Evolutionary conservation across 2,329 filamentous ascomycete species (phyloP), one percentile per base, ranked within the genome.

Genomic region (Apiospora pterosperma): DNA sequence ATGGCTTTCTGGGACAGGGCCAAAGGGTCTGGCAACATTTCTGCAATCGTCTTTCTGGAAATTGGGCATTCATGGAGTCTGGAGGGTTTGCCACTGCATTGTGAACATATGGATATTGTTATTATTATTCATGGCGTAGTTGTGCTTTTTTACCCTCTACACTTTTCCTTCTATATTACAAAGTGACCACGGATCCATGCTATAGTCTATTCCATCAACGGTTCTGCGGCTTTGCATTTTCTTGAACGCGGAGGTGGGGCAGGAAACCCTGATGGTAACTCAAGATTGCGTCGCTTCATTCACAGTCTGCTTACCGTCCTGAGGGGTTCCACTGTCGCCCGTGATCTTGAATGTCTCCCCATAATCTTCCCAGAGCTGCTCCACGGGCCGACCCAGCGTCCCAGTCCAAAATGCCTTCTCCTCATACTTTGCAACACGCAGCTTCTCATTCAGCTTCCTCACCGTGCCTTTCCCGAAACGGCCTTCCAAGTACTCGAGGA

Each of bases 401-500:
- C 84, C 81, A 5, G 84, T 79, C 93, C 91, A 91, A 76, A 96
- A 87, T 62, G 76, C 71, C 62, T 86, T 78, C 77, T 91, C 84
- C 67, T 89, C 81, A 76, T 96, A 92, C 78, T 80, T 81, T 44
- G 80, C 80, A n/a, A 78, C 78, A 66, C 88, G 82, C 74, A 97
- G 76, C 68, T 84, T 85, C 72, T 88, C 90, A 72, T 96, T 91
- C 61, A 96, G 76, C 64, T 81, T 83, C 64, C 86, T 80, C 34
- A 91, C 82, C 0, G 85, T 86, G 8, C 86, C 88, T 10, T 76
- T 72, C 0, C 88, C 88, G 69, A 86, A 91, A 59, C 83, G 83
- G 39, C 80, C 76, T 78, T 97, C 94, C 59, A 98, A 79, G 80
- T 92, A 97, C 63, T 96, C 89, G 61, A 98, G 79, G 71, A 98